Percentiles rank a stretch among this genome's conserved stretches.
These are phyloP conservation scores for Kodamaea neixiangensis DNA, from an alignment of 805 yeast species.

Conservation along the genomic window DNA sequence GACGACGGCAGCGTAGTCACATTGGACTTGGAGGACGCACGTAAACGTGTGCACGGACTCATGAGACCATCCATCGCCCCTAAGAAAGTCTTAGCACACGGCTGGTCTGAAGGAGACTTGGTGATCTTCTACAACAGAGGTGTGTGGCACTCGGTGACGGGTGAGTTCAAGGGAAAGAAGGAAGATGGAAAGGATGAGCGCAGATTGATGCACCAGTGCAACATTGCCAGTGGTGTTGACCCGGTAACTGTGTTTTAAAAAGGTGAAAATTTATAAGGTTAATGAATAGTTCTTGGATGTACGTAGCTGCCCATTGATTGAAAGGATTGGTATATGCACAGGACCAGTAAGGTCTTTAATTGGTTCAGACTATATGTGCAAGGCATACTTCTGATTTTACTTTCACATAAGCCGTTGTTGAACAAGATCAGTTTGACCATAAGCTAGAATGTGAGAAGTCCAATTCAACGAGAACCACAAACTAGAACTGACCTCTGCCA, in stretches of 20 bases:
- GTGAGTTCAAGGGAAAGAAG: conserved; percentile 62
- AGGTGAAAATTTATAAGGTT: background rate
- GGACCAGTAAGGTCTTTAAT: no score
- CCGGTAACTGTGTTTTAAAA: conserved; percentile 39
- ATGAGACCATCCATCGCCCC: conserved; percentile 89
- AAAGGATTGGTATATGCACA: no score
- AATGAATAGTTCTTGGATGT: background rate
- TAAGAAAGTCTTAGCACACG: conserved; percentile 71
- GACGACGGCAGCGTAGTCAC: conserved; percentile 51
- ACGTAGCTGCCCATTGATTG: background rate
- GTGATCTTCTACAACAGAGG: conserved; percentile 88
- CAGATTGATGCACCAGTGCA: conserved; percentile 92
- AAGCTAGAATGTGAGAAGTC: no score
- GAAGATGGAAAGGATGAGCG: conserved; percentile 60
- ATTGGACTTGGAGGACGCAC: conserved; percentile 69
- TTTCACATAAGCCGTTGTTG: no score
- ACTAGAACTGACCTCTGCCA: no score
- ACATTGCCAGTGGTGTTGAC: conserved; percentile 79
- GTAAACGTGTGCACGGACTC: conserved; percentile 66
- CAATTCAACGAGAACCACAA: no score
- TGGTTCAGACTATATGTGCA: no score
- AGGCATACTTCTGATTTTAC: no score
- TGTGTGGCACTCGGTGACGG: conserved; percentile 90
- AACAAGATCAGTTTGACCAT: no score
- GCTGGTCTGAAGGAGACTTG: conserved; percentile 82